Percentiles rank a stretch among this genome's conserved stretches.
Evolutionary conservation across 2,329 filamentous ascomycete species (phyloP).

Genomic region (Alternaria ventricosa): DNA sequence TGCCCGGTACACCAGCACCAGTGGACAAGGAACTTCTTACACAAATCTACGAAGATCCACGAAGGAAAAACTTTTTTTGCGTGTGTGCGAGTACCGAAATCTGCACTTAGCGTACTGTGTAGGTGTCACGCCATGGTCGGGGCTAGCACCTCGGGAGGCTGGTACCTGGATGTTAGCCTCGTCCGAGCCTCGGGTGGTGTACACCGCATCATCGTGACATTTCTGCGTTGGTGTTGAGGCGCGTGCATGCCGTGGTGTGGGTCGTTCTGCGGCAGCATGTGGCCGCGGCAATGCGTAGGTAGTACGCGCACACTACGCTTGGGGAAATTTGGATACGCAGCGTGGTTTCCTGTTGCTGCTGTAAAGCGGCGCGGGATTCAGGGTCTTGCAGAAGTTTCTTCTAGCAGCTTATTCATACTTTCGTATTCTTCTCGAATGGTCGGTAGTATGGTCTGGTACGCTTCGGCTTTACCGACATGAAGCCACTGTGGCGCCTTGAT

Average conservation of each 20-base stretch:
- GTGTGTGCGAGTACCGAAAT: neutral
- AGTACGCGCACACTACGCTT: neutral
- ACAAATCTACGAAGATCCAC: neutral
- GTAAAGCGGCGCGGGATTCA: neutral
- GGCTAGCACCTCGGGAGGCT: neutral
- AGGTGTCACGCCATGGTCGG: neutral
- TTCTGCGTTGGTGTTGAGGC: constrained; percentile 6
- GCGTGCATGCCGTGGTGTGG: neutral
- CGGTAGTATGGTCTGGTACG: neutral
- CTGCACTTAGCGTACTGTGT: neutral
- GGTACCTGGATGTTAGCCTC: neutral
- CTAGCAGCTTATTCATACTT: neutral
- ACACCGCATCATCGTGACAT: constrained; percentile 5
- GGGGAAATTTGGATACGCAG: neutral
- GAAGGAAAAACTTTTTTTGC: neutral
- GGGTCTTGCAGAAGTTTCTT: neutral
- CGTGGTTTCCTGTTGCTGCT: neutral
- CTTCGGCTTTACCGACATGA: neutral
- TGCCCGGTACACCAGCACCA: constrained; percentile 1
- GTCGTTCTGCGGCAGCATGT: neutral
- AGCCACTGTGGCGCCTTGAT: neutral
- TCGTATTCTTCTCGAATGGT: neutral
- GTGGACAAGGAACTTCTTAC: neutral
- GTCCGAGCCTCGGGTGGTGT: constrained; percentile 5
- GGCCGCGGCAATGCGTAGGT: neutral